Evolutionary conservation across 2,329 filamentous ascomycete genomes (phyloP).

Genomic region (Aspergillus quadrilineatus): DNA sequence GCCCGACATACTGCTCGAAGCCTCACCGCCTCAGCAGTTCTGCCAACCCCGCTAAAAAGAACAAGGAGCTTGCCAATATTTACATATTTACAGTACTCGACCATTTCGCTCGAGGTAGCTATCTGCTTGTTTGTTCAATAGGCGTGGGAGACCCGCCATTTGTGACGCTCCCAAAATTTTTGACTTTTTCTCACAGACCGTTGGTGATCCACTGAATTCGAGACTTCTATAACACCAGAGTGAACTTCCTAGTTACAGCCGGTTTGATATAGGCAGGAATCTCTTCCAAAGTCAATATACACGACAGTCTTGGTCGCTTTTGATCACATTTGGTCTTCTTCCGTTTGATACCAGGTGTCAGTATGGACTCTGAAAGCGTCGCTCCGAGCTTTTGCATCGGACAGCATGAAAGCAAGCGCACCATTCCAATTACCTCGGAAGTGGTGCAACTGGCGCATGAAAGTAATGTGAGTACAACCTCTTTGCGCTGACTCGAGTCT

Average conservation of each 20-base stretch:
- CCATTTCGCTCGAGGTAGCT: background rate
- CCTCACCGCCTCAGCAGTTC: constrained; percentile 29
- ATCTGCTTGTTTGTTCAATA: background rate
- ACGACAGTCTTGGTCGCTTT: background rate
- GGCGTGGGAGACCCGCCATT: background rate
- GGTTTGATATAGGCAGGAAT: background rate
- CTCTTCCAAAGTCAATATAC: background rate
- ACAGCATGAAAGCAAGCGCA: constrained; percentile 59
- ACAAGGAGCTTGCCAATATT: constrained; percentile 12
- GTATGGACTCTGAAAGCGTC: constrained; percentile 40
- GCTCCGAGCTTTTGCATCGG: constrained; percentile 58
- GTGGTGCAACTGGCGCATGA: constrained; percentile 57
- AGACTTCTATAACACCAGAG: background rate
- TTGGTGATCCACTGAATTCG: background rate
- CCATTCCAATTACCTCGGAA: constrained; percentile 49
- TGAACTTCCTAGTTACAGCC: background rate
- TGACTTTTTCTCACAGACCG: background rate
- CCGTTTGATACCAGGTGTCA: background rate
- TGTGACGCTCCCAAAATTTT: background rate
- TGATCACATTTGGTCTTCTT: background rate
- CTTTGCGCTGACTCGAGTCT: constrained; percentile 10
- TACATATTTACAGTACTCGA: background rate
- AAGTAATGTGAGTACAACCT: constrained; percentile 46
- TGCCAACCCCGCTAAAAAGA: constrained; percentile 33
- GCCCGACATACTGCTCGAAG: constrained; percentile 26